Evolutionary conservation across 2,329 filamentous ascomycete species (phyloP).

Genomic region (Fusarium compactum): DNA sequence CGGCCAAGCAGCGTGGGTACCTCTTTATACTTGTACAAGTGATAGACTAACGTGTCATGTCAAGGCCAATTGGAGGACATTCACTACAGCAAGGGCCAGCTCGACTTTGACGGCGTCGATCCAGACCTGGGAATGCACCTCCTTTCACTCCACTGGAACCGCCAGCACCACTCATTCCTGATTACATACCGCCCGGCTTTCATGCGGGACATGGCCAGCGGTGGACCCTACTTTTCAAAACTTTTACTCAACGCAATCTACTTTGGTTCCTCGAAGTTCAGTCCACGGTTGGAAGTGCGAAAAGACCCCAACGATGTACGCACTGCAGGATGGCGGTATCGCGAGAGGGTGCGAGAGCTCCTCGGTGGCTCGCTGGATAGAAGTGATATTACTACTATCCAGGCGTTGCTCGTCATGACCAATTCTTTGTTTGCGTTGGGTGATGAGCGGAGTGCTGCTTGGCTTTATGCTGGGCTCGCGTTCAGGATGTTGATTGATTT

Average conservation of each 20-base stretch:
- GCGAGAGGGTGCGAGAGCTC: slow-evolving; percentile 59
- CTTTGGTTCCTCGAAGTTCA: slow-evolving; percentile 57
- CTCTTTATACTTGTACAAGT: slow-evolving; percentile 39
- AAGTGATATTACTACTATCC: slow-evolving; percentile 66
- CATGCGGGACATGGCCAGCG: slow-evolving; percentile 64
- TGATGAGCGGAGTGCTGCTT: slow-evolving; percentile 65
- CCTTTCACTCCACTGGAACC: slow-evolving; percentile 65
- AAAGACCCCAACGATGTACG: slow-evolving; percentile 59
- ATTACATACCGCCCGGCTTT: slow-evolving; percentile 66
- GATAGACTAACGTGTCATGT: not conserved
- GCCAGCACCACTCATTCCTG: slow-evolving; percentile 60
- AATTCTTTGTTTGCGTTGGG: slow-evolving; percentile 63
- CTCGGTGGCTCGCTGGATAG: slow-evolving; percentile 60
- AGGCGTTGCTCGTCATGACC: slow-evolving; percentile 64
- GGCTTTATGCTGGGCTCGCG: slow-evolving; percentile 65
- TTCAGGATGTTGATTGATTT: slow-evolving; percentile 57
- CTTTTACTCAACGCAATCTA: slow-evolving; percentile 68
- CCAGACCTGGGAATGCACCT: slow-evolving; percentile 64
- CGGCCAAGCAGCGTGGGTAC: slow-evolving; percentile 40
- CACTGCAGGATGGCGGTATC: slow-evolving; percentile 62
- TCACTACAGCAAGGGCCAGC: slow-evolving; percentile 58
- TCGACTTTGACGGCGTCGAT: slow-evolving; percentile 68
- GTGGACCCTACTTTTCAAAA: slow-evolving; percentile 68
- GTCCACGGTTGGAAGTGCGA: slow-evolving; percentile 58
- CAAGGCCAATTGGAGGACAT: slow-evolving; percentile 62